Evolutionary conservation across 805 yeast genomes (phyloP), one percentile per base, ranked within the genome.

Genomic region (Saturnispora silvae): DNA sequence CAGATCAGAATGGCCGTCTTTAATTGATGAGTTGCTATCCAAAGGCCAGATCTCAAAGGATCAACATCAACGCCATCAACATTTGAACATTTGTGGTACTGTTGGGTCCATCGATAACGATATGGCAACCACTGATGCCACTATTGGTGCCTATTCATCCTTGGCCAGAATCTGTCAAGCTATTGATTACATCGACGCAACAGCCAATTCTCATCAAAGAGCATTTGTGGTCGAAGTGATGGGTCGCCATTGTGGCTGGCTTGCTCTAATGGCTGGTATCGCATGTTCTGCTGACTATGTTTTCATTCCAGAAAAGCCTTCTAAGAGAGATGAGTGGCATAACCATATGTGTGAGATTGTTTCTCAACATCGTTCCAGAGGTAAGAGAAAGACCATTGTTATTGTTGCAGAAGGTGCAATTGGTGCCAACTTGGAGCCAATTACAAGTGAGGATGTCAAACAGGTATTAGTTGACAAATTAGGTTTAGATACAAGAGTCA

Each of bases 241-340:
- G 94, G 94, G 94, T 42, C 69, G 94, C 59, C 86, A 81, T 56
- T 81, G 94, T 64, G 94, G 94, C 45, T 81, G 94, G 94, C 66
- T 81, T 45, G 89, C 82, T 1, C 62, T 81, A 44, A 75, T 80
- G 81, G 77, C 89, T 14, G 94, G 92, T 45, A 67, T 81, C 42
- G 72, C 85, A 11, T 75, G 85, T 13, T 75, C 86, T 45, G 89
- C 94, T 3, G 94, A 81, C 57, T 81, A 71, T 50, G 77, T 81
- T 33, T 73, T 81, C 50, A 80, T 81, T 45, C 94, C 94, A 14
- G 94, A 81, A 57, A 71, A 73, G 48, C 89, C 92, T 5, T 77
- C 86, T 7, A 63, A 67, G 31, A 64, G 72, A 6, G 61, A 63
- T 25, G 67, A 70, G 48, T 81, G 94, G 94, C 63, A 69, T 46